Evolutionary conservation across 164 flowering plant species (phyloP).

Genomic region (Kalanchoe fedtschenkoi): DNA sequence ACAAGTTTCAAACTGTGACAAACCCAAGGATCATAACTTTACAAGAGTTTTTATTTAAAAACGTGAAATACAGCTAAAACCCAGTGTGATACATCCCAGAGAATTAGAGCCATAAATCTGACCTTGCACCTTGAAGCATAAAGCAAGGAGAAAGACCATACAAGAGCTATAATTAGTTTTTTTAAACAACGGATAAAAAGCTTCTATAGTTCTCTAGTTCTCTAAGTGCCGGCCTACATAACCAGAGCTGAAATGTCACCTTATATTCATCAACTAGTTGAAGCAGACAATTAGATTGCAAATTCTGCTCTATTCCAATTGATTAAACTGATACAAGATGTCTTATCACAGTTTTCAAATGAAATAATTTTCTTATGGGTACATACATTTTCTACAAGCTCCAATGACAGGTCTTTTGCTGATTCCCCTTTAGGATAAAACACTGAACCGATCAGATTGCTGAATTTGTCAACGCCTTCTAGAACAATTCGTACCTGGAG

Average conservation of each 20-base stretch:
- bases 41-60: too few species aligned
- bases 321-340: neutral
- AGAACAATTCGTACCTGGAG: slow-evolving; percentile 85
- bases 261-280: neutral
- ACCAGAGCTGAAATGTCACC: neutral
- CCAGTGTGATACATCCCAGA: too few species aligned
- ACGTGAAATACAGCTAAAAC: neutral
- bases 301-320: neutral
- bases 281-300: neutral
- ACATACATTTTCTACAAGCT: slow-evolving; percentile 85
- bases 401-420: slow-evolving; percentile 80
- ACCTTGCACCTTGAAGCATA: too few species aligned
- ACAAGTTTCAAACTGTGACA: too few species aligned
- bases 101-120: too few species aligned
- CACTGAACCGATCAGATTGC: slow-evolving; percentile 82
- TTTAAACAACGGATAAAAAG: too few species aligned
- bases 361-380: neutral
- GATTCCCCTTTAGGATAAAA: slow-evolving; percentile 85
- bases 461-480: slow-evolving; percentile 89
- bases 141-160: too few species aligned
- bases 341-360: neutral
- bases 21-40: too few species aligned
- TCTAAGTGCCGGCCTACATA: neutral
- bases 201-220: neutral
- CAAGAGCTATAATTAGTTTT: neutral